Percentiles rank a stretch among this genome's conserved stretches.
Evolutionary conservation across 2,329 filamentous ascomycete species (phyloP).

Genomic region (Stagonosporopsis chrysanthemi): DNA sequence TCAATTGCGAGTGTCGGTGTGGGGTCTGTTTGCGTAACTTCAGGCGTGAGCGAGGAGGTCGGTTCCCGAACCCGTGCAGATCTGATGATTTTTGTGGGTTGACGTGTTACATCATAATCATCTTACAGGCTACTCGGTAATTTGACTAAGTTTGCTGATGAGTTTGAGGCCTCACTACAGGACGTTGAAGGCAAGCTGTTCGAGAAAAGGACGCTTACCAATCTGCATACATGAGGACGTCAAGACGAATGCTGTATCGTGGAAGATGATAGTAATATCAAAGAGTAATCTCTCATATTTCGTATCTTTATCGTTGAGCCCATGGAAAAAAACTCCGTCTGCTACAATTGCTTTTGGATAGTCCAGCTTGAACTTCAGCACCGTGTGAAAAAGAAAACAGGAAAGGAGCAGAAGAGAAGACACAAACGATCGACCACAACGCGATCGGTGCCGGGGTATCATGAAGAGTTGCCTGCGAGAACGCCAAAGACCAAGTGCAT

Average conservation of each 20-base stretch:
- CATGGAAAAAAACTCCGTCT: not conserved
- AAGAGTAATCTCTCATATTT: not conserved
- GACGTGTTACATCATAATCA: no score
- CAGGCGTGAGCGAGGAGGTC: not conserved
- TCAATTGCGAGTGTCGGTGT: not conserved
- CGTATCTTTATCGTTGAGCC: not conserved
- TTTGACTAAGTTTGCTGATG: no score
- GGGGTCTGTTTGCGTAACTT: not conserved
- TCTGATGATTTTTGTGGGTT: not conserved
- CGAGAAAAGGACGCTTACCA: no score
- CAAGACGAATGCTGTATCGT: no score
- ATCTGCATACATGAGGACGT: no score
- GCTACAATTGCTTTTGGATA: not conserved
- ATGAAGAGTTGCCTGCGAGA: conserved; percentile 11
- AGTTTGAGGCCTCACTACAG: no score
- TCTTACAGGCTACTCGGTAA: no score
- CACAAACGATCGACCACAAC: not conserved
- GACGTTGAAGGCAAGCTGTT: not conserved
- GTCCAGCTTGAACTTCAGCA: not conserved
- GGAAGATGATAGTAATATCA: no score
- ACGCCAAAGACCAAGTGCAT: not conserved
- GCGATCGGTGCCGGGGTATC: conserved; percentile 12
- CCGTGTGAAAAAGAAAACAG: not conserved
- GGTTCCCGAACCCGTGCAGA: not conserved
- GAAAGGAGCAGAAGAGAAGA: not conserved